Evolutionary conservation across 306 rosid species (phyloP), one percentile per base, ranked within the genome.

Genomic region (Rosa persica): DNA sequence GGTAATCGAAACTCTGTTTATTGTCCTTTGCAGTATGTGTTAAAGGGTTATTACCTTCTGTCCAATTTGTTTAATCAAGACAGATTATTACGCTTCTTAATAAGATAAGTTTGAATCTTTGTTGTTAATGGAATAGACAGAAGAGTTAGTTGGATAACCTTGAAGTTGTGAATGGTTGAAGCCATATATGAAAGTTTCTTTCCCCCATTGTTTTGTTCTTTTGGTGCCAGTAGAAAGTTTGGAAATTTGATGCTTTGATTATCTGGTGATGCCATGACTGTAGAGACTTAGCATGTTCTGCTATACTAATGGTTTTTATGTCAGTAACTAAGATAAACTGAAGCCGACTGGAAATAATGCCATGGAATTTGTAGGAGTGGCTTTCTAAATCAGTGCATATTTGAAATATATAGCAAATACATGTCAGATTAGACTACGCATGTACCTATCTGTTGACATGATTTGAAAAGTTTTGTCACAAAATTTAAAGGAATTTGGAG

Each of bases 191-290:
- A 27, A 25, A 43, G 25, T 58, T 9, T 9, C 13, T 42, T 43
- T 15, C 11, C 5, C 25, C 6, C 27, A 9, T 49, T 57, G 54
- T 17, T 57, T 74, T 1, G 16, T 1, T 73, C 51, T 38, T 16
- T 60, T 36, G 27, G 43, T 42, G 78, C 57, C n/a, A 17, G 19
- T 12, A 47, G n/a, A 52, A 61, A 75, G 70, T 60, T 62, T 10
- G 54, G 19, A 22, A 47, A 75, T 75, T 75, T 12, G 60, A 75
- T 62, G 79, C 58, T 44, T 75, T 61, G 60, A 12, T 17, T 27
- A 6, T 61, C 4, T 0, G 43, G 65, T 20, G 20, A 1, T 74
- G 57, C 5, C 8, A 4, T 12, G 66, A 38, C 12, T 1, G 8
- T 57, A 10, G 30, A 27, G 6, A 25, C 51, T 11, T 15, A 25